These are phyloP conservation scores for Raddia guianensis DNA, from an alignment of 176 grass and related monocot genomes.

Conservation along the genomic window DNA sequence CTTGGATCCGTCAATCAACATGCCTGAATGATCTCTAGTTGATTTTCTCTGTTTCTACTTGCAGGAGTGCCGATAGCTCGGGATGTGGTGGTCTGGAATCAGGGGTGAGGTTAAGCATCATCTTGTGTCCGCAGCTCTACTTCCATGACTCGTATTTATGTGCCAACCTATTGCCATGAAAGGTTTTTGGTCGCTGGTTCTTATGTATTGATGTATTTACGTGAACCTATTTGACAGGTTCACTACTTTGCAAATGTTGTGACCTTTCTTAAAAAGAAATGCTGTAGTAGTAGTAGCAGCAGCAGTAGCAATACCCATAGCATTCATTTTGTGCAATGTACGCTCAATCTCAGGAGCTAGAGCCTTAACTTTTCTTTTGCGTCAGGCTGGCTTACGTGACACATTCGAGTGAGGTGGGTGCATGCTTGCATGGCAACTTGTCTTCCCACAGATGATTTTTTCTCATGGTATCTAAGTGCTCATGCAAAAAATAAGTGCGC, in stretches of 20 bases:
- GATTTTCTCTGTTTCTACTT: not conserved
- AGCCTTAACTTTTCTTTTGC: not conserved
- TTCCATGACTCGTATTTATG: conserved; percentile 38
- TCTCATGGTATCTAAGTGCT: not conserved
- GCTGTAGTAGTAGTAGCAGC: not conserved
- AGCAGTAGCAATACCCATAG: conserved; percentile 31
- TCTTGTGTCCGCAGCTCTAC: not conserved
- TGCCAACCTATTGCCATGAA: not conserved
- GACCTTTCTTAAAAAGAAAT: too few species aligned
- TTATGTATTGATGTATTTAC: conserved; percentile 33
- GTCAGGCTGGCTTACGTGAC: not conserved
- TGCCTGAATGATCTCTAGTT: not conserved
- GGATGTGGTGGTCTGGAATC: conserved; percentile 12
- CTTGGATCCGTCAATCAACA: not conserved
- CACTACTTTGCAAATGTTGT: conserved; percentile 7
- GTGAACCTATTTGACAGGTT: conserved; percentile 32
- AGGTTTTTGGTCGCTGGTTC: not conserved
- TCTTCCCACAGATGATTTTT: not conserved
- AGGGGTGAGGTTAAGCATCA: not conserved
- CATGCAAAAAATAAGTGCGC: not conserved
- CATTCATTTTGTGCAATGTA: conserved; percentile 34
- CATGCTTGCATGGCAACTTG: not conserved
- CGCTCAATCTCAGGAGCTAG: conserved; percentile 19
- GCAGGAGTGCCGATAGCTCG: conserved; percentile 30
- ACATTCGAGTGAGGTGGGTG: not conserved